Percentiles rank a stretch among this genome's conserved stretches.
Evolutionary conservation across 2,329 filamentous ascomycete genomes (phyloP).

Genomic region (Aspergillus novoparasiticus): DNA sequence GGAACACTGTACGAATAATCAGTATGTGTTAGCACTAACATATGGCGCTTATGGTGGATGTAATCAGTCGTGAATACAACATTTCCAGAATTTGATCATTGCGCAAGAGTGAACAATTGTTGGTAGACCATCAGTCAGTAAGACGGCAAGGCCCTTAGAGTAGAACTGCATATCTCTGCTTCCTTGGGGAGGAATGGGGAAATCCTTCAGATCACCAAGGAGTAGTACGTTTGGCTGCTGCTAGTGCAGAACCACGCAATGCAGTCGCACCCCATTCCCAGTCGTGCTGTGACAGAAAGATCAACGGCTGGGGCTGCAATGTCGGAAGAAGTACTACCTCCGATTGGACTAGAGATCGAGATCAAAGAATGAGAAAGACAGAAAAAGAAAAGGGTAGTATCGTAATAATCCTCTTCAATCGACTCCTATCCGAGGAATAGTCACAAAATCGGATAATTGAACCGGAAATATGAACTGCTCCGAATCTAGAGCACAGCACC

Average conservation of each 20-base stretch:
- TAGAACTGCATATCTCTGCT: not conserved
- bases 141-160: not conserved
- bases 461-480: not conserved
- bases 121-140: not conserved
- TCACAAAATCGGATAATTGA: not conserved
- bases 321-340: not conserved
- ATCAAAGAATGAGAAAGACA: not conserved
- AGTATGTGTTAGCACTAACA: not conserved
- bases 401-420: not conserved
- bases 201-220: not conserved
- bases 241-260: not conserved
- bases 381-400: not conserved
- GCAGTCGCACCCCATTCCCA: not conserved
- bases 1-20: slow-evolving; percentile 13
- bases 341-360: not conserved
- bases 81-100: slow-evolving; percentile 11
- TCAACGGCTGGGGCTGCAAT: not conserved
- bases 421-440: not conserved
- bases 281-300: not conserved
- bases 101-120: slow-evolving; percentile 8
- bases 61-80: not conserved
- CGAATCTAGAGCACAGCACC: not conserved
- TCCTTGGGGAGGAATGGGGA: not conserved
- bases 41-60: not conserved
- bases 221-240: not conserved